A percentile compares a stretch with the other conserved stretches of the same genome.
These are phyloP conservation scores for Boletus fagicola DNA, from an alignment of 768 basidiomycete genomes.

Conservation along the genomic window DNA sequence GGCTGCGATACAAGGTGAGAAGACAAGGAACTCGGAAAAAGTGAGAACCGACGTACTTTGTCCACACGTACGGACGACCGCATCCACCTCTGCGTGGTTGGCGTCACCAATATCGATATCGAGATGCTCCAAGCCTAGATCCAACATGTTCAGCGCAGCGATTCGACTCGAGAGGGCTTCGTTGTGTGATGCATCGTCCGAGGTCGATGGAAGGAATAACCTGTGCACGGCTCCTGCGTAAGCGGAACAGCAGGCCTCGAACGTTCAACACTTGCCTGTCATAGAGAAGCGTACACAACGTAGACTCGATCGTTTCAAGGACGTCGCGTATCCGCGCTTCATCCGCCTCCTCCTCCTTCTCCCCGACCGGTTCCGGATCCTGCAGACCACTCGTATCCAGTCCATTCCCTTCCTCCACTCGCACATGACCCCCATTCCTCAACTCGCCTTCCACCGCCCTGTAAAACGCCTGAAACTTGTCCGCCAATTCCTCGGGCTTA, in stretches of 20 bases:
- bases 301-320: constrained; percentile 71
- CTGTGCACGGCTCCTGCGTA: constrained; percentile 37
- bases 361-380: constrained; percentile 12
- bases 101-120: constrained; percentile 71
- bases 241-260: neutral
- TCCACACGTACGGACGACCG: constrained; percentile 71
- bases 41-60: constrained; percentile 47
- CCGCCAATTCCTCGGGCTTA: constrained; percentile 49
- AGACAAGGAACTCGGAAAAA: constrained; percentile 17
- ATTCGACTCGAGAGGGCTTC: constrained; percentile 86
- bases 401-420: constrained; percentile 5
- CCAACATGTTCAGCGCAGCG: constrained; percentile 88
- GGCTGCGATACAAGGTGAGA: constrained; percentile 40
- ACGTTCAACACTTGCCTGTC: constrained; percentile 54
- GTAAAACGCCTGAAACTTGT: constrained; percentile 73
- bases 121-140: constrained; percentile 83
- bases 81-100: constrained; percentile 46
- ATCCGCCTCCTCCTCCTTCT: constrained; percentile 29
- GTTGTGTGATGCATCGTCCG: constrained; percentile 85
- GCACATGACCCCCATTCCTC: constrained; percentile 26
- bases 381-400: constrained; percentile 15
- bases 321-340: constrained; percentile 54
- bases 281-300: constrained; percentile 74
- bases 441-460: constrained; percentile 63
- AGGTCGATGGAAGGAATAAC: constrained; percentile 70